Evolutionary conservation across 1,139 yeast genomes (phyloP).

Genomic region (Candida frijolesensis): DNA sequence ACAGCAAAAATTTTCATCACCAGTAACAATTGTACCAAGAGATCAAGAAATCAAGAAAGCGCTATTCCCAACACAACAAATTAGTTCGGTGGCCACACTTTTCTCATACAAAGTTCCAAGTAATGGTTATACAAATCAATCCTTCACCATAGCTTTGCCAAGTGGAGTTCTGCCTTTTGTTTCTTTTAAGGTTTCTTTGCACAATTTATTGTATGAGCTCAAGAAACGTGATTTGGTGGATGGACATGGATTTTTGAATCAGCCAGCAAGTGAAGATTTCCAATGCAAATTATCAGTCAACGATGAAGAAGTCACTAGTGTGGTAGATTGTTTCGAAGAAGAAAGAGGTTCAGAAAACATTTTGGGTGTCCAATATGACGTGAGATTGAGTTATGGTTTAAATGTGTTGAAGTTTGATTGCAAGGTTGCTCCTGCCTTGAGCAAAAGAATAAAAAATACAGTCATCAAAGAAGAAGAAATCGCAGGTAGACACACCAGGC

Average conservation of each 20-base stretch:
- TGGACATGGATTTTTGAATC: conserved; percentile 31
- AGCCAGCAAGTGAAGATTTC: conserved; percentile 41
- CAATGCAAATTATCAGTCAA: conserved; percentile 49
- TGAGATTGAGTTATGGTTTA: conserved; percentile 51
- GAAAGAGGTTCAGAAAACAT: conserved; percentile 18
- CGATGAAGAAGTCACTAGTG: conserved; percentile 47
- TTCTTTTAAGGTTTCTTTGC: conserved; percentile 46
- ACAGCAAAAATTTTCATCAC: conserved; percentile 26
- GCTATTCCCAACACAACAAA: conserved; percentile 37
- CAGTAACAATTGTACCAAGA: conserved; percentile 16
- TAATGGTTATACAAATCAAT: conserved; percentile 44
- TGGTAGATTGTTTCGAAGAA: conserved; percentile 42
- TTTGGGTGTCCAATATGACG: conserved; percentile 47
- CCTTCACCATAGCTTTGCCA: conserved; percentile 48
- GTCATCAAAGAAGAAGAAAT: conserved; percentile 25
- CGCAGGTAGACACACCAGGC: conserved; percentile 49
- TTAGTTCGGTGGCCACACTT: conserved; percentile 27
- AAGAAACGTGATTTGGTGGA: conserved; percentile 35
- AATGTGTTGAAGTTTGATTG: conserved; percentile 51
- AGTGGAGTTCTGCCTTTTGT: conserved; percentile 46
- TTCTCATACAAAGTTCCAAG: conserved; percentile 52
- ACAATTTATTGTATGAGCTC: conserved; percentile 39
- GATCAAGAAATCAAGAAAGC: conserved; percentile 32
- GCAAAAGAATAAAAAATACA: conserved; percentile 34
- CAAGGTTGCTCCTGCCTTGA: conserved; percentile 43